Conservation (phyloP, 441 rosid genomes). For the Theobroma grandiflorum region DNA sequence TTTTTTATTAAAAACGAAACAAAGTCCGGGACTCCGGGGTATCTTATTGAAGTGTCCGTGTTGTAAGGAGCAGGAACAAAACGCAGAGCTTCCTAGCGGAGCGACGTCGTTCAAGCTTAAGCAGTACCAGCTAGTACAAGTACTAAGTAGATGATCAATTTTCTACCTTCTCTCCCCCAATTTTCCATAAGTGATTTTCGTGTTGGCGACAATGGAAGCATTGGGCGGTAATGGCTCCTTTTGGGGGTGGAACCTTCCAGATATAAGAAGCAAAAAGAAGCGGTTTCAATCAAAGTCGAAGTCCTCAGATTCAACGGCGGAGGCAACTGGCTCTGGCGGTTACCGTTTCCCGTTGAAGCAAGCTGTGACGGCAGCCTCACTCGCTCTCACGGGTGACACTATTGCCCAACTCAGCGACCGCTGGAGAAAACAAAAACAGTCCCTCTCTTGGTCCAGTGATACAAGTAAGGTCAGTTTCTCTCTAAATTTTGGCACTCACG, state of each 20-base stretch:
- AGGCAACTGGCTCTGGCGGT: conserved; percentile 43
- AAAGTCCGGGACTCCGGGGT: too few relatives aligned
- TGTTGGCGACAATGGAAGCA: conserved; percentile 56
- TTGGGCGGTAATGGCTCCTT: conserved; percentile 59
- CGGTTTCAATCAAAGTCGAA: conserved; percentile 50
- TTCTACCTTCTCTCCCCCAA: neutral
- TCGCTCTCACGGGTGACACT: conserved; percentile 79
- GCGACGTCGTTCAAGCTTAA: too few relatives aligned
- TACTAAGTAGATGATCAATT: too few relatives aligned
- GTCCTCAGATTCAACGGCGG: conserved; percentile 54
- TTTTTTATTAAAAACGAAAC: too few relatives aligned
- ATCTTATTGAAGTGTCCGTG: too few relatives aligned
- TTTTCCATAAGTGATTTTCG: neutral
- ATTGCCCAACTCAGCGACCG: conserved; percentile 71
- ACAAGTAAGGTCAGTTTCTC: conserved; percentile 38
- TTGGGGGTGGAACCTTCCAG: conserved; percentile 62
- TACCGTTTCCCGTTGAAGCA: conserved; percentile 82
- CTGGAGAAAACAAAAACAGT: conserved; percentile 45
- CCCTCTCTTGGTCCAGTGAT: conserved; percentile 37
- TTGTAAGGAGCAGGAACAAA: too few relatives aligned
- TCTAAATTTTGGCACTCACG: neutral
- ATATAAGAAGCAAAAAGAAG: conserved; percentile 31
- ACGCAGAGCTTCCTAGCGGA: too few relatives aligned
- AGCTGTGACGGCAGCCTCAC: conserved; percentile 79
- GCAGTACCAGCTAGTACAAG: too few relatives aligned